Evolutionary conservation across 2,329 filamentous ascomycete genomes (phyloP), one percentile per base, ranked within the genome.

Genomic region (Ascochyta fabae): DNA sequence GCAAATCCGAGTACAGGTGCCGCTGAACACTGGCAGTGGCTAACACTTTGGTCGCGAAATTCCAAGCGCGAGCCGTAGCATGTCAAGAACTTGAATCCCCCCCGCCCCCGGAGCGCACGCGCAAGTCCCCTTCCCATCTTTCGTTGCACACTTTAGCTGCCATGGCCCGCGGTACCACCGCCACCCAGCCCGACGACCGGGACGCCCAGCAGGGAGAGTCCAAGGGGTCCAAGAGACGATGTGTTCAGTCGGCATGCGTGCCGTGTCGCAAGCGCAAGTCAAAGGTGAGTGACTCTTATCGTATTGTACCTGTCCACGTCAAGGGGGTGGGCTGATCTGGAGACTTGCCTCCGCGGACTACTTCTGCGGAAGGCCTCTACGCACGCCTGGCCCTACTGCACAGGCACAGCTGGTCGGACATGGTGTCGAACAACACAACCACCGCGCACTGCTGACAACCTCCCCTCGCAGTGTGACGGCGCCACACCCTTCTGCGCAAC

Each of bases 241-340:
- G 73, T 51, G 70, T 75, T 16, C 69, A 69, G 50, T 73, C 70
- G 7, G 79, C 80, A 26, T 82, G 80, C 61, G 78, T 80, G 36
- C 78, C 79, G n/a, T 82, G 80, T 64, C 73, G 80, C 36, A 81
- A 79, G 64, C 77, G 80, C 53, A 82, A 82, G 62, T 80, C 77
- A 54, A 82, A 81, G 72, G 80, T 79, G 55, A 67, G 66, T 64
- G 23, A 52, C 43, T 38, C 39, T 24, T 40, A 16, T 35, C 29
- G 34, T 49, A n/a, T 35, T 45, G 40, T 29, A 1, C 34, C 12
- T 9, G 10, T 50, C 19, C 22, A 42, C 24, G 3, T 16, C 15
- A 39, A 54, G 8, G 40, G 38, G 41, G 39, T 57, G 54, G 58
- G 45, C 51, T 56, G 52, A 54, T 60, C 49, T 34, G 42, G 31